Evolutionary conservation across 768 basidiomycete species (phyloP), one percentile per base, ranked within the genome.

Genomic region (Astraeus odoratus): DNA sequence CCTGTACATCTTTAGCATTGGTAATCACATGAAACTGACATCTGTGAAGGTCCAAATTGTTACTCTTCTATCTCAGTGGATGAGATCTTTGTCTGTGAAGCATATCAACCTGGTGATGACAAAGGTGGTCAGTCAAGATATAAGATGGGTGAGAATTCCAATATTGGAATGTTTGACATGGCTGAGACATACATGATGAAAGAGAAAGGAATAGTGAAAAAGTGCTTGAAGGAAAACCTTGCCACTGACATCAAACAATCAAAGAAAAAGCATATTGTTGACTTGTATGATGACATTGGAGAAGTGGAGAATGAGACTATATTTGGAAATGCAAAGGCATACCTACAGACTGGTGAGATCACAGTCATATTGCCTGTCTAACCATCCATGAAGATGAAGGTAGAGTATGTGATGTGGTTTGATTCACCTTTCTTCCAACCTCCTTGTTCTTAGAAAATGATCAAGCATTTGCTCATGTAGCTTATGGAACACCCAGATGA

Each of bases 311-410:
- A 61, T 37, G 70, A 72, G 43, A 63, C 75, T 5, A 54, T 73
- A 22, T 70, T 70, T 35, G 69, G 72, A 25, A 55, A 53, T 42
- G 48, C 20, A 50, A 58, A 58, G 29, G 51, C 59, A 47, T 61
- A 63, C 7, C 35, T 61, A 3, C 52, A 63, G 4, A 50, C 57
- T 27, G 69, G 66, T 35, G 60, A 63, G 6, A 58, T 77, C 47
- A 69, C 71, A 51, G 49, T 69, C 10, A 70, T 79, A 65, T 69
- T 78, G n/a, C 65, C 69, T 24, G 81, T 84, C 61, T 55, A 81
- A 29, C 81, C 82, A 0, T 83, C 82, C 4, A 83, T 81, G 2
- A 87, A 86, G 71, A 83, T 86, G 82, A 80, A 80, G 67, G 80
- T 80, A 48, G 27, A 68, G 53, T 36, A 8, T 3, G 22, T 5